Evolutionary conservation across 371 early-diverging fungal genomes (phyloP).

Genomic region (Apophysomyces elegans): DNA sequence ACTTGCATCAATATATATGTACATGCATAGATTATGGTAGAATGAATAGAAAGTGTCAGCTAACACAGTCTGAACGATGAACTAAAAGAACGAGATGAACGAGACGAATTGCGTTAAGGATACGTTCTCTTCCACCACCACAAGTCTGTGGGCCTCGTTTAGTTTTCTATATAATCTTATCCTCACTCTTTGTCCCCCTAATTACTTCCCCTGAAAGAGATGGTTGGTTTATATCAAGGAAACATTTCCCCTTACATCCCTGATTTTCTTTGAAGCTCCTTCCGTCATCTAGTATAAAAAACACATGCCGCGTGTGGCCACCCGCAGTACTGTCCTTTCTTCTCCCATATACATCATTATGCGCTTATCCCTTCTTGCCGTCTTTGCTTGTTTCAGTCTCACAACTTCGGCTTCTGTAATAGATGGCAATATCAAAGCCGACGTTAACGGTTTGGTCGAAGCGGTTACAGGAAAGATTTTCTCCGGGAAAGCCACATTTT

Average conservation of each 20-base stretch:
- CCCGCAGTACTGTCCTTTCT: background rate
- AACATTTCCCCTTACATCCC: constrained; percentile 3
- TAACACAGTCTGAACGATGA: too few relatives aligned
- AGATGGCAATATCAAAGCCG: background rate
- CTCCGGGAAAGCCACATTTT: background rate
- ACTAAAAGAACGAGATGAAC: too few relatives aligned
- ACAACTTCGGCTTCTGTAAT: background rate
- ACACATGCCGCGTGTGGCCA: background rate
- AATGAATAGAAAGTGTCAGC: background rate
- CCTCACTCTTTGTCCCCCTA: background rate
- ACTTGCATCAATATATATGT: background rate
- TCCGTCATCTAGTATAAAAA: background rate
- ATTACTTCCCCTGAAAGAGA: background rate
- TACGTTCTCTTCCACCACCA: too few relatives aligned
- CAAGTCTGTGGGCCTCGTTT: too few relatives aligned
- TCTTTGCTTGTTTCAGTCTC: background rate
- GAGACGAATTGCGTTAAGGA: too few relatives aligned
- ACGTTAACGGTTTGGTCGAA: background rate
- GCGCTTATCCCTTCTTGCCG: background rate
- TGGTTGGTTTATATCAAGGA: too few relatives aligned
- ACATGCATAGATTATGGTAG: background rate
- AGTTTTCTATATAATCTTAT: background rate
- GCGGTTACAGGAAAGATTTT: background rate
- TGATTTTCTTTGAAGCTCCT: background rate
- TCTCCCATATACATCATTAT: background rate